Conservation (phyloP, 352 stramenopile species). For the Globisporangium nagaii region DNA sequence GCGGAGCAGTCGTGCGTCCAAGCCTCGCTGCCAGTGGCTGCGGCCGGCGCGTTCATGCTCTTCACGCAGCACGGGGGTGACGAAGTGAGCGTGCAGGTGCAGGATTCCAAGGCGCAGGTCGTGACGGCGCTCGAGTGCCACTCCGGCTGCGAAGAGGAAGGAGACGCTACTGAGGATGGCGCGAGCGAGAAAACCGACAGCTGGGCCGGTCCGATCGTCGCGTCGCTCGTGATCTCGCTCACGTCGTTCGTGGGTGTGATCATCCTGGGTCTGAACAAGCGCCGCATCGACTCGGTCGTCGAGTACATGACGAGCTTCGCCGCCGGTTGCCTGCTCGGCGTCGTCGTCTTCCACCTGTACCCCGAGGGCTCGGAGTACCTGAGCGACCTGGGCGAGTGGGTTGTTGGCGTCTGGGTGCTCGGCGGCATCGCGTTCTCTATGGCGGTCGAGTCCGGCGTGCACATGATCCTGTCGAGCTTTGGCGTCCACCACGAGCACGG, state of each 20-base stretch:
- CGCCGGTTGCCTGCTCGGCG: conserved; percentile 24
- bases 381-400: conserved; percentile 18
- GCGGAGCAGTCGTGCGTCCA: conserved; percentile 10
- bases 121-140: conserved; percentile 6
- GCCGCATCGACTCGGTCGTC: conserved; percentile 15
- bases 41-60: conserved; percentile 14
- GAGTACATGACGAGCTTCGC: conserved; percentile 29
- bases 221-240: conserved; percentile 18
- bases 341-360: conserved; percentile 32
- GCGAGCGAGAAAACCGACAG: neutral
- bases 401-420: conserved; percentile 22
- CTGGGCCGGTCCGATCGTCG: conserved; percentile 16
- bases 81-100: conserved; percentile 9
- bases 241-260: conserved; percentile 22
- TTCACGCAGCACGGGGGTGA: conserved; percentile 18
- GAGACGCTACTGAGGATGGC: neutral
- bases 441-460: conserved; percentile 16
- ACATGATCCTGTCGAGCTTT: conserved; percentile 18
- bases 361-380: conserved; percentile 25
- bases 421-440: conserved; percentile 22
- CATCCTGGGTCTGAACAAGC: conserved; percentile 17
- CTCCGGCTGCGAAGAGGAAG: neutral
- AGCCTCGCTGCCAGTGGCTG: conserved; percentile 7
- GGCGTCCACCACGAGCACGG: conserved; percentile 5
- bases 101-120: neutral